Evolutionary conservation across 225 moss, liverwort and hornwort species (phyloP).

Genomic region (Straminergon stramineum): DNA sequence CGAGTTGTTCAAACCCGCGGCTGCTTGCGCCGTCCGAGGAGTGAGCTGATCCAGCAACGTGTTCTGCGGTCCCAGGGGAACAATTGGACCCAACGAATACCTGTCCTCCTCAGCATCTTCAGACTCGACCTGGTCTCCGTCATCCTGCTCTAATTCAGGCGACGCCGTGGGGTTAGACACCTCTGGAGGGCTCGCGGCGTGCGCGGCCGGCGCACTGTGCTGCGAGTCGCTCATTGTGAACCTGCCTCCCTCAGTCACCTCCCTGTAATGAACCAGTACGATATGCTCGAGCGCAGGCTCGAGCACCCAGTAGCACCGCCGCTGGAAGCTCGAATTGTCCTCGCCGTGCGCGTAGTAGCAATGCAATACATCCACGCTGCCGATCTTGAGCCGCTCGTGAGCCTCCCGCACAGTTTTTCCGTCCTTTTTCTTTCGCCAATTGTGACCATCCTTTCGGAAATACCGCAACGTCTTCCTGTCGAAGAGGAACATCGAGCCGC

Average conservation of each 20-base stretch:
- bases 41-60: conserved; percentile 49
- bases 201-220: conserved; percentile 7
- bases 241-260: conserved; percentile 74
- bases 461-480: conserved; percentile 88
- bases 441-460: conserved; percentile 96
- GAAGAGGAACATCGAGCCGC: conserved; percentile 90
- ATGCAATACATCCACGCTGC: conserved; percentile 77
- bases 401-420: conserved; percentile 96
- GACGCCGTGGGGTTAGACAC: conserved; percentile 27
- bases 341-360: conserved; percentile 63
- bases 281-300: conserved; percentile 80
- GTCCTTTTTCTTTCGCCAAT: conserved; percentile 99
- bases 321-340: conserved; percentile 69
- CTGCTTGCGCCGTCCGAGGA: conserved; percentile 2
- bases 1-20: conserved; percentile 16
- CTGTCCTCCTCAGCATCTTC: conserved; percentile 27
- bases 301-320: conserved; percentile 98
- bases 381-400: conserved; percentile 91
- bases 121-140: conserved; percentile 26
- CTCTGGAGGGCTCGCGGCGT: conserved; percentile 37
- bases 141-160: conserved; percentile 31
- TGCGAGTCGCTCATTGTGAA: conserved; percentile 43
- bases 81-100: background rate
- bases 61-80: conserved; percentile 12
- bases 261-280: conserved; percentile 94